phyloP scores from a whole-genome alignment of 805 yeast genomes.

The Hanseniaspora mollemarum region DNA sequence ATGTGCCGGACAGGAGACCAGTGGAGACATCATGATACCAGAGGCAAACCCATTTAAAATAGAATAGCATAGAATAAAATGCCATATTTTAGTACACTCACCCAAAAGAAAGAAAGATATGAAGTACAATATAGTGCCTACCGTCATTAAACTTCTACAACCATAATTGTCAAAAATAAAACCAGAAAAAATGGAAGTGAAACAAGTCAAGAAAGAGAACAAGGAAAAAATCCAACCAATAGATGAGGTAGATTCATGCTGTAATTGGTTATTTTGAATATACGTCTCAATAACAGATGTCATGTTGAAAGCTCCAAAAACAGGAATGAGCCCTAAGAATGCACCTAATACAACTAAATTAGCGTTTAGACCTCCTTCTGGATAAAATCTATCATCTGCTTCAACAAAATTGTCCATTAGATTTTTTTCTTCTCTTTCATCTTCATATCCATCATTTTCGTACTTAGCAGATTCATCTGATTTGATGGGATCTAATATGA shows the following conservation, averaged over 20 bases:
- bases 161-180: constrained; percentile 49
- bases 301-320: constrained; percentile 47
- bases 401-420: constrained; percentile 18
- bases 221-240: constrained; percentile 59
- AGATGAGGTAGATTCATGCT: constrained; percentile 35
- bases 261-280: constrained; percentile 44
- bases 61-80: constrained; percentile 49
- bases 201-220: constrained; percentile 39
- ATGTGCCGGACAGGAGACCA: constrained; percentile 50
- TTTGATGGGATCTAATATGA: constrained; percentile 7
- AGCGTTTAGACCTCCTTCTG: constrained; percentile 52
- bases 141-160: constrained; percentile 33
- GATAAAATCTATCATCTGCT: constrained; percentile 31
- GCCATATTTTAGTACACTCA: constrained; percentile 41
- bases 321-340: constrained; percentile 43
- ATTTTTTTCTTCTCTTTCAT: background rate
- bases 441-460: background rate
- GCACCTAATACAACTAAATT: constrained; percentile 48
- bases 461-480: constrained; percentile 2
- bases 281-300: constrained; percentile 55
- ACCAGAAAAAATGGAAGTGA: constrained; percentile 43
- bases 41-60: constrained; percentile 46
- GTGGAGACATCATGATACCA: constrained; percentile 46
- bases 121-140: constrained; percentile 35
- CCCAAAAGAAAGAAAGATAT: constrained; percentile 45